Conservation (phyloP, 352 stramenopile genomes). For the Phytophthora fragariae region DNA sequence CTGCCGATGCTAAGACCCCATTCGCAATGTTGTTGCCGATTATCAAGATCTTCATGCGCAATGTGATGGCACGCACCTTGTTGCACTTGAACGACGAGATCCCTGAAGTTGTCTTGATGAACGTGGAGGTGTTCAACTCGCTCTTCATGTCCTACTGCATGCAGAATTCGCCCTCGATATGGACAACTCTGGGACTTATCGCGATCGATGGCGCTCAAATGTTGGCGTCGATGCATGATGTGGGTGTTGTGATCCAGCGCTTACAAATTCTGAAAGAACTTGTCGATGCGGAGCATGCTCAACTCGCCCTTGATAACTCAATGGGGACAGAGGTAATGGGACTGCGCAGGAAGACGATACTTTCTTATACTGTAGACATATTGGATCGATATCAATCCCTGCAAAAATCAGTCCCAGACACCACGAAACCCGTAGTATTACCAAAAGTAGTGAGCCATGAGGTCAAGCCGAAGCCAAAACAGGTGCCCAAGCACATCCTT, state of each 20-base stretch:
- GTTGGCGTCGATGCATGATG: slow-evolving; percentile 9
- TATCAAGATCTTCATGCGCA: slow-evolving; percentile 37
- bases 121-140: slow-evolving; percentile 49
- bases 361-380: neutral
- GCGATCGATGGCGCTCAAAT: slow-evolving; percentile 28
- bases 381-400: neutral
- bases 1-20: neutral
- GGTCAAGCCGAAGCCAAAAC: no score
- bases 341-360: neutral
- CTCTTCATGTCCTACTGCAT: slow-evolving; percentile 52
- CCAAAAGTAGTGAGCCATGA: neutral
- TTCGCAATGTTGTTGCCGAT: slow-evolving; percentile 38
- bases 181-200: slow-evolving; percentile 33
- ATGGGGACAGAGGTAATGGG: neutral
- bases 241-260: slow-evolving; percentile 4
- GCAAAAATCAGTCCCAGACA: neutral
- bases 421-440: neutral
- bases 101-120: slow-evolving; percentile 44
- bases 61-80: slow-evolving; percentile 22
- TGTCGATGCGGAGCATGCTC: neutral
- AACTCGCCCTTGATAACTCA: neutral
- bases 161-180: slow-evolving; percentile 42
- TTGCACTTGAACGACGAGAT: slow-evolving; percentile 28
- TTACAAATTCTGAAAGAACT: slow-evolving; percentile 10
- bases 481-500: neutral